phyloP scores from a whole-genome alignment of 306 rosid species.

The Lathyrus aphaca region DNA sequence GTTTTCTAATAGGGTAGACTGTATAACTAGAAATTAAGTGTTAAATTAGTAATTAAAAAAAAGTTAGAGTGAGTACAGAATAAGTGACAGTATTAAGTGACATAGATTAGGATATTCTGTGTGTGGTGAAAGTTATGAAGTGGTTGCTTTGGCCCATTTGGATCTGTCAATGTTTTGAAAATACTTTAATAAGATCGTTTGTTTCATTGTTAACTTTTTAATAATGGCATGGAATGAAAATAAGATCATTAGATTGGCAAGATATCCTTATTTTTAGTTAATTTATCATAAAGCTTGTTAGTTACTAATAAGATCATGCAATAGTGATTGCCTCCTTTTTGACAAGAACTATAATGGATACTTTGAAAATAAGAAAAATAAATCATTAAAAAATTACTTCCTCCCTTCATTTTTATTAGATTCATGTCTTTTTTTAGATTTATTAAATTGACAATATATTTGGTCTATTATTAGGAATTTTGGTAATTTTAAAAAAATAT shows the following conservation, averaged over 20 bases:
- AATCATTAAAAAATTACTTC: constrained; percentile 19
- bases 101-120: constrained; percentile 24
- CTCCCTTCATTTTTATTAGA: too few relatives aligned
- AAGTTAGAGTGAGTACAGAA: constrained; percentile 17
- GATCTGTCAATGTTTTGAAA: constrained; percentile 4
- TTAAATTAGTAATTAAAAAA: background rate
- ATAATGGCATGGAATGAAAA: constrained; percentile 44
- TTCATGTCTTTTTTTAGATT: too few relatives aligned
- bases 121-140: constrained; percentile 15
- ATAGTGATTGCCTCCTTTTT: constrained; percentile 19
- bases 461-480: too few relatives aligned
- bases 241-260: constrained; percentile 19
- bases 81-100: constrained; percentile 1
- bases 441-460: too few relatives aligned
- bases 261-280: constrained; percentile 36
- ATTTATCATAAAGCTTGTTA: constrained; percentile 40
- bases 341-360: constrained; percentile 48
- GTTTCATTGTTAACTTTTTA: constrained; percentile 43
- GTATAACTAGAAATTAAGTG: background rate
- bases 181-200: constrained; percentile 27
- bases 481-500: too few relatives aligned
- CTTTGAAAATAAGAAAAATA: constrained; percentile 57
- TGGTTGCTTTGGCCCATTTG: background rate
- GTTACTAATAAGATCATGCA: constrained; percentile 20
- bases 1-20: too few relatives aligned